phyloP scores from a whole-genome alignment of 306 rosid genomes.

The Erythrophleum fordii region DNA sequence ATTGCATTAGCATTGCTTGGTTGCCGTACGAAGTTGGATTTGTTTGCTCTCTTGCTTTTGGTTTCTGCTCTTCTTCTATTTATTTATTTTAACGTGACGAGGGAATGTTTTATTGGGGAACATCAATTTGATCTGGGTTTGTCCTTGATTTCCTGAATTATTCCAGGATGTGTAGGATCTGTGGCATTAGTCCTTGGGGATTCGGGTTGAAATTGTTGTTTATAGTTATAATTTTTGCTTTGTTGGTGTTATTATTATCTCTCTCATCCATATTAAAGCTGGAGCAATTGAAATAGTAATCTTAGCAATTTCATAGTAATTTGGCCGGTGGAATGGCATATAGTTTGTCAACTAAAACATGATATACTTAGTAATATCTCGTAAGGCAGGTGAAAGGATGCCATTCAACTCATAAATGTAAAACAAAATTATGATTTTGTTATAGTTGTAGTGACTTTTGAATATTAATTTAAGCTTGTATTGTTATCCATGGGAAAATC shows the following conservation, averaged over 20 bases:
- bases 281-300: conserved; percentile 16
- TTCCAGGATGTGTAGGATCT: conserved; percentile 15
- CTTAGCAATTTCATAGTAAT: conserved; percentile 24
- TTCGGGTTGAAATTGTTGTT: conserved; percentile 19
- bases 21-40: conserved; percentile 20
- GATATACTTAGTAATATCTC: background rate
- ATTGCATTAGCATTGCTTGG: conserved; percentile 17
- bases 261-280: conserved; percentile 25
- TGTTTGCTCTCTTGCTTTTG: conserved; percentile 31
- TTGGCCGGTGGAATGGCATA: background rate
- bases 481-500: background rate
- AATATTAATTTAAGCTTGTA: conserved; percentile 2
- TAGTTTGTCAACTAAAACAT: background rate
- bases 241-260: background rate
- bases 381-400: conserved; percentile 25
- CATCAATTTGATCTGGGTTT: conserved; percentile 33
- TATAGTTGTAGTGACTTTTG: background rate
- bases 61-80: background rate
- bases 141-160: conserved; percentile 14
- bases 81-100: conserved; percentile 17
- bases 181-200: conserved; percentile 10
- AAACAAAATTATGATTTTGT: conserved; percentile 4
- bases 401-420: conserved; percentile 11
- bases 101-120: conserved; percentile 26
- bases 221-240: conserved; percentile 17